Base-by-base conservation (phyloP, 768 basidiomycete genomes). In the Phlegmacium glaucopus region DNA sequence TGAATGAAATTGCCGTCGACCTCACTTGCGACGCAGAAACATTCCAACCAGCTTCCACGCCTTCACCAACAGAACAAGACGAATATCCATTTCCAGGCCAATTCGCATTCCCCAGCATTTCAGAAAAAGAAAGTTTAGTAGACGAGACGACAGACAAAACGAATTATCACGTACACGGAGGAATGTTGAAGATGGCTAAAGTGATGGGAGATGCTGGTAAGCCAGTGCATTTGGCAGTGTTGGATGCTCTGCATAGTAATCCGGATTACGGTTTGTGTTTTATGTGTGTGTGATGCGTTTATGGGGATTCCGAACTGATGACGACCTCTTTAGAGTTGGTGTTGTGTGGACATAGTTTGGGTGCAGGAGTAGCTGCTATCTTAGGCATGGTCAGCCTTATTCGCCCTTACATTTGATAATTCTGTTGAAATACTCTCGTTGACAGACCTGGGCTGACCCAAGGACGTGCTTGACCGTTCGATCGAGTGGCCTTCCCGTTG, bases 1-100 rank as follows among this genome's bases (percentile, higher is more conserved):
- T 93, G 36, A 92, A 92, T 56, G 90, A 92, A 64, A 78, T 92
- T 4, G 90, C 89, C 12, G 88, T 87, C 9, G 89, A 92, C 66
- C 72, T 92, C 40, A 88, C 89, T 1, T 92, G 90, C 63, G 85
- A 90, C 47, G 77, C 84, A 0, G 82, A 81, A 34, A 71, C 77
- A 16, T 88, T 88, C 52, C 71, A 77, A 46, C 82, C 81, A 18
- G 81, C 78, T 13, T 62, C 59, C 1, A 75, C 72, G 4, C 50
- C 61, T 12, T 48, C 58, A 9, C 60, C 29, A 26, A 56, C 51
- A n/a, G 63, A 67, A 12, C 58, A 60, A 7, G 70, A 72, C 32
- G 60, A 66, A 28, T 47, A 51, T 12, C 61, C 60, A 47, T 26
- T 72, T 4, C 70, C 72, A 40, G 65, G 74, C 15, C 65, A 66